Percentiles rank a stretch among this genome's conserved stretches.
Evolutionary conservation across 1,284 basidiomycete genomes (phyloP).

Genomic region (Boletus mariae): DNA sequence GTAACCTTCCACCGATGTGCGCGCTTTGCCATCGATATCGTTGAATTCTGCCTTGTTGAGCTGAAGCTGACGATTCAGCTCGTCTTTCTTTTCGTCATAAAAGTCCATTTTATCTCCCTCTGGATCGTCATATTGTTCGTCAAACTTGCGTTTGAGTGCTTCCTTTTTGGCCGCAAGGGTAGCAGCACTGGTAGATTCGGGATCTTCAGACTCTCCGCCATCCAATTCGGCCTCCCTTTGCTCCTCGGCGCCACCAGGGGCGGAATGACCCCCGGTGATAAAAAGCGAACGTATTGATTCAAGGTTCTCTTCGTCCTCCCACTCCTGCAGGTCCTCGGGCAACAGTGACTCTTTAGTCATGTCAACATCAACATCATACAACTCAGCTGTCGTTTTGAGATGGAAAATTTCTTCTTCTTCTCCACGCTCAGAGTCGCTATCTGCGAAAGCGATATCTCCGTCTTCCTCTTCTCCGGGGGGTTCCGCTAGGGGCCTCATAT

Average conservation of each 20-base stretch:
- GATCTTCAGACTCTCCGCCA: constrained; percentile 37
- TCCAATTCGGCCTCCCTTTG: constrained; percentile 38
- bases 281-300: constrained; percentile 87
- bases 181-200: constrained; percentile 46
- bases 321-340: constrained; percentile 57
- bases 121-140: constrained; percentile 94
- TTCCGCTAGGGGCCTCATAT: constrained; percentile 40
- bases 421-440: constrained; percentile 77
- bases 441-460: constrained; percentile 64
- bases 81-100: constrained; percentile 90
- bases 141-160: constrained; percentile 90
- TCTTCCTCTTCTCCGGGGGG: constrained; percentile 36
- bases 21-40: constrained; percentile 72
- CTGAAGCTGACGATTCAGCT: constrained; percentile 82
- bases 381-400: constrained; percentile 42
- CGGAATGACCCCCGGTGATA: constrained; percentile 71
- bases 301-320: constrained; percentile 82
- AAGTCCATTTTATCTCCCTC: constrained; percentile 78
- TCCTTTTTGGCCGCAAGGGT: constrained; percentile 86
- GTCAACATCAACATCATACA: constrained; percentile 61
- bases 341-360: constrained; percentile 61
- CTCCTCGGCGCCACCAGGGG: constrained; percentile 37
- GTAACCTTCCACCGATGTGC: constrained; percentile 87
- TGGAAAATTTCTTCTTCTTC: constrained; percentile 71
- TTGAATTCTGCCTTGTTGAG: constrained; percentile 88